Conservation (phyloP, 1,284 basidiomycete species). For the Puccinia hordei region DNA sequence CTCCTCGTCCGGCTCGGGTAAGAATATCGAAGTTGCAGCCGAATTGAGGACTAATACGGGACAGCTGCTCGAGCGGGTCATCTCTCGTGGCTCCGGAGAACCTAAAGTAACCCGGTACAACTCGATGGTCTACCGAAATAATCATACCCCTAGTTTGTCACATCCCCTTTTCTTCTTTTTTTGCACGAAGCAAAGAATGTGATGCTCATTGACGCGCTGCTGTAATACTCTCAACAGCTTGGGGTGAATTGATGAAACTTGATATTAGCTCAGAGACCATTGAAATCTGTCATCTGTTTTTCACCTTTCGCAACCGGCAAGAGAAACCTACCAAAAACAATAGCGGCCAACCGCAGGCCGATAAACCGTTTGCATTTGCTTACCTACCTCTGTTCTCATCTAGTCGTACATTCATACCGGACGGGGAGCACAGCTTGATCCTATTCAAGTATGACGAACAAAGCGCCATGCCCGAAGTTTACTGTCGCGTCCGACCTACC, state of each 20-base stretch:
- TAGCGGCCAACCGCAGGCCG: conserved; percentile 62
- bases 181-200: neutral
- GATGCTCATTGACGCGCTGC: neutral
- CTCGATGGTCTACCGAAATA: conserved; percentile 78
- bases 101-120: conserved; percentile 76
- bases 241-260: conserved; percentile 89
- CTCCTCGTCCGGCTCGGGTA: conserved; percentile 46
- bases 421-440: conserved; percentile 82
- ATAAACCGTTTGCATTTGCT: conserved; percentile 85
- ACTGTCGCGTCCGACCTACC: conserved; percentile 63
- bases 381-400: conserved; percentile 85
- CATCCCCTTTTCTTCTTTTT: neutral
- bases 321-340: conserved; percentile 58
- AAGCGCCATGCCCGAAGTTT: conserved; percentile 59
- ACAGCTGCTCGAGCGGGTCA: conserved; percentile 70
- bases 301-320: conserved; percentile 81
- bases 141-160: conserved; percentile 58
- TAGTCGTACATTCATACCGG: conserved; percentile 77
- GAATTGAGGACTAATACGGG: conserved; percentile 82
- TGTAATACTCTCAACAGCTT: conserved; percentile 68
- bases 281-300: conserved; percentile 85
- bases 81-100: conserved; percentile 84
- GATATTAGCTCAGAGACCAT: conserved; percentile 70
- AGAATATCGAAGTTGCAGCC: conserved; percentile 83
- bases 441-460: conserved; percentile 69